phyloP scores from a whole-genome alignment of 768 basidiomycete species.

The Suillus subalutaceus region DNA sequence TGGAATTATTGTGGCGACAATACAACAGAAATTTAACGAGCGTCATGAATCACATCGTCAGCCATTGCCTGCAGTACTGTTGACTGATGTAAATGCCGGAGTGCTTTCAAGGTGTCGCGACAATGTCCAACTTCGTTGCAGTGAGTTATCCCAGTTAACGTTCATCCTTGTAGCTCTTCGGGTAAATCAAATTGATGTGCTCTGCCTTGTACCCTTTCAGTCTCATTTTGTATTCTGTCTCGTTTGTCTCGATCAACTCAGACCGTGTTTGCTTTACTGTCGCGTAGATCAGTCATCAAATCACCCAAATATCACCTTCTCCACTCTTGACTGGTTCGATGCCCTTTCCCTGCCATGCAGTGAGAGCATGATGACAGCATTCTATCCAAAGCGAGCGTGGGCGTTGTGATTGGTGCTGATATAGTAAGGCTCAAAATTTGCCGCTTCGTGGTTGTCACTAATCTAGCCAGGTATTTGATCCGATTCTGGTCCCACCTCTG shows the following conservation, averaged over 20 bases:
- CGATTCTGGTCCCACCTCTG: conserved; percentile 58
- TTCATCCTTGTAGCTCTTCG: neutral
- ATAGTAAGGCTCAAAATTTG: conserved; percentile 40
- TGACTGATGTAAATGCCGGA: conserved; percentile 68
- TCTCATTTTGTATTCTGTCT: neutral
- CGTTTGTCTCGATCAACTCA: neutral
- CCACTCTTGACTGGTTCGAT: conserved; percentile 67
- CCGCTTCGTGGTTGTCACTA: neutral
- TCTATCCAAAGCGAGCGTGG: conserved; percentile 47
- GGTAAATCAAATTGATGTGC: neutral
- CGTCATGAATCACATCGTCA: neutral
- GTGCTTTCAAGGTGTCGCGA: conserved; percentile 63
- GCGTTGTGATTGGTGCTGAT: conserved; percentile 75
- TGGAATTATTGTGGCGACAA: conserved; percentile 59
- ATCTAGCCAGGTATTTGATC: conserved; percentile 66
- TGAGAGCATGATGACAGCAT: conserved; percentile 22
- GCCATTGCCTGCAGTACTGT: conserved; percentile 36
- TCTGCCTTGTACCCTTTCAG: neutral
- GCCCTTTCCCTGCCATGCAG: conserved; percentile 42
- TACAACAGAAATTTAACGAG: conserved; percentile 46
- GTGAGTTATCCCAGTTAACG: conserved; percentile 44
- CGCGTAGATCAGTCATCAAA: conserved; percentile 55
- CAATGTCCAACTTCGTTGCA: conserved; percentile 67
- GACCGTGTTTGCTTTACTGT: neutral
- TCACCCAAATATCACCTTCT: conserved; percentile 48